Conservation (phyloP, 2,329 filamentous ascomycete species). For the Coleophoma crateriformis region DNA sequence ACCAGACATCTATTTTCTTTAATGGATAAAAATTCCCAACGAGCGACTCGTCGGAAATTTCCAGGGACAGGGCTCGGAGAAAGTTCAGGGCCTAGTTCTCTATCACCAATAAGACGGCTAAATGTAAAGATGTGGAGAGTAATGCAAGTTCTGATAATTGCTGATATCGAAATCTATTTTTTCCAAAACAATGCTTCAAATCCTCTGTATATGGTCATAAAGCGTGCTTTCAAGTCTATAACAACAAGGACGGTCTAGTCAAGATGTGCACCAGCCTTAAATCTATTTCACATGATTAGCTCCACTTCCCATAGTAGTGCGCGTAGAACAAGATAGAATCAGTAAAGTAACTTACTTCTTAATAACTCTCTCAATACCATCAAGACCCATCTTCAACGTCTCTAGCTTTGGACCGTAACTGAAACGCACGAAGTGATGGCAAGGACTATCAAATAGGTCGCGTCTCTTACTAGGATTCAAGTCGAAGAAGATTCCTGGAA, state of each 20-base stretch:
- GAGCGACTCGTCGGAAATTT: too few relatives aligned
- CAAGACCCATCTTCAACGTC: slow-evolving; percentile 69
- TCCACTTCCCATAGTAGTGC: background rate
- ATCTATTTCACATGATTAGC: background rate
- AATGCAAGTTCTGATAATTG: too few relatives aligned
- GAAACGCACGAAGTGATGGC: slow-evolving; percentile 84
- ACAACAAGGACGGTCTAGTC: background rate
- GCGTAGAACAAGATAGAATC: background rate
- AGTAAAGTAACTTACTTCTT: slow-evolving; percentile 45
- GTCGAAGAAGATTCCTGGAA: slow-evolving; percentile 97
- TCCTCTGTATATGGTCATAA: too few relatives aligned
- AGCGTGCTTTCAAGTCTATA: too few relatives aligned
- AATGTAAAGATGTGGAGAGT: too few relatives aligned
- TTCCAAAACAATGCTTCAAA: too few relatives aligned
- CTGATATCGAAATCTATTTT: too few relatives aligned
- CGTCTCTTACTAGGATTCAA: slow-evolving; percentile 84
- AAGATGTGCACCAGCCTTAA: background rate
- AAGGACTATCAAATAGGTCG: slow-evolving; percentile 90
- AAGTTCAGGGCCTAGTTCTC: too few relatives aligned
- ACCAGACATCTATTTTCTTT: too few relatives aligned
- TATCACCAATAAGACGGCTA: too few relatives aligned
- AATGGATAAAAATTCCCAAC: too few relatives aligned
- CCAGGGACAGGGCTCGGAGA: too few relatives aligned
- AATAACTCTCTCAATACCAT: slow-evolving; percentile 79
- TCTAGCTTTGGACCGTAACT: slow-evolving; percentile 83